Evolutionary conservation across 371 early-diverging fungal genomes (phyloP).

Genomic region (Mucor racemosus): DNA sequence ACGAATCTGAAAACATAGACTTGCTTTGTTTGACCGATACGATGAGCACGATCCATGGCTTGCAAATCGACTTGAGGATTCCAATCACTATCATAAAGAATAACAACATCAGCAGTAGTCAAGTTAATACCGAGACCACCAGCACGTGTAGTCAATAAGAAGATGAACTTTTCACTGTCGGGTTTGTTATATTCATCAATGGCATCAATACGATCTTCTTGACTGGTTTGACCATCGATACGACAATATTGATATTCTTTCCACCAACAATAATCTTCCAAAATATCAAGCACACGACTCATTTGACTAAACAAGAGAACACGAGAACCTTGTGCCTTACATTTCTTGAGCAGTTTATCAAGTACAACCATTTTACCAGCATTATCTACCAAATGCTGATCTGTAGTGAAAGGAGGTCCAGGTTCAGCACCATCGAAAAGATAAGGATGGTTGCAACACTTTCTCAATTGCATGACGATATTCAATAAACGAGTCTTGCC

Average conservation of each 20-base stretch:
- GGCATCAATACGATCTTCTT: slow-evolving; percentile 90
- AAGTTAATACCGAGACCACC: slow-evolving; percentile 99
- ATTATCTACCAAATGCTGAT: slow-evolving; percentile 95
- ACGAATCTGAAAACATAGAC: slow-evolving; percentile 98
- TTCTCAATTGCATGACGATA: slow-evolving; percentile 99
- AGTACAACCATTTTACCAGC: slow-evolving; percentile 93
- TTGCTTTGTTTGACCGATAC: slow-evolving; percentile 99
- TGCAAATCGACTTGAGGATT: slow-evolving; percentile 98
- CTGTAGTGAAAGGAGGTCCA: slow-evolving; percentile 96
- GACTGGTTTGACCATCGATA: slow-evolving; percentile 97
- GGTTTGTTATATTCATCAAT: slow-evolving; percentile 97
- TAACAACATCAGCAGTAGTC: slow-evolving; percentile 96
- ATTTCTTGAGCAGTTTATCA: slow-evolving; percentile 86
- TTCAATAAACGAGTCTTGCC: slow-evolving; percentile 93
- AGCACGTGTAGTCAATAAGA: slow-evolving; percentile 97
- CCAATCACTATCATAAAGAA: slow-evolving; percentile 99
- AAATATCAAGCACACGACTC: slow-evolving; percentile 97
- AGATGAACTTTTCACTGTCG: slow-evolving; percentile 93
- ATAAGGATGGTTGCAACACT: slow-evolving; percentile 99
- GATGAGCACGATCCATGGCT: slow-evolving; percentile 98
- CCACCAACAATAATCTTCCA: slow-evolving; percentile 98
- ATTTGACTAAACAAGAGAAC: slow-evolving; percentile 99
- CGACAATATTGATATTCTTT: slow-evolving; percentile 94
- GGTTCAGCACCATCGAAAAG: slow-evolving; percentile 95
- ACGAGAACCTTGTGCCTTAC: slow-evolving; percentile 93